Conservation (phyloP, 495 filamentous ascomycete species). For the Articulospora tetracladia region DNA sequence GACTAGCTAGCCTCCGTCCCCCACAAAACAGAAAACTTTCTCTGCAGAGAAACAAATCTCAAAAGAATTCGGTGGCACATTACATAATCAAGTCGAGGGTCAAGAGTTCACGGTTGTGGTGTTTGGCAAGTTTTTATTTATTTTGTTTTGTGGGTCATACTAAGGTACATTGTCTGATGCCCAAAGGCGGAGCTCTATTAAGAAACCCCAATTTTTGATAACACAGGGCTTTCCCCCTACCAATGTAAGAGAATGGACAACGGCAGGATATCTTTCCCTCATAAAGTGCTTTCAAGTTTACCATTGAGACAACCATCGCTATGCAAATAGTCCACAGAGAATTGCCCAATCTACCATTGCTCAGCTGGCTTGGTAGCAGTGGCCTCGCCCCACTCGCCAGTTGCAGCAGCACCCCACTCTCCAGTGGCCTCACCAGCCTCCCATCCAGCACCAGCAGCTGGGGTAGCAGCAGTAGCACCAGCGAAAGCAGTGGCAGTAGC, state of each 20-base stretch:
- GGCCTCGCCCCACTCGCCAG: conserved; percentile 39
- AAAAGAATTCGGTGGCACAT: no score
- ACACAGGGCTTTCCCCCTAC: conserved; percentile 94
- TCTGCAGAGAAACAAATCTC: background rate
- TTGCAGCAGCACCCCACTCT: conserved; percentile 57
- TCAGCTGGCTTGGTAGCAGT: conserved; percentile 18
- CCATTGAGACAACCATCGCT: conserved; percentile 1
- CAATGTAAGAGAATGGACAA: conserved; percentile 43
- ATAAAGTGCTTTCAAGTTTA: conserved; percentile 70
- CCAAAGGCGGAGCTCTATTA: conserved; percentile 16
- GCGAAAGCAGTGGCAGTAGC: conserved; percentile 48
- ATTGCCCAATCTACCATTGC: conserved; percentile 23
- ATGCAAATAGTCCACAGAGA: background rate
- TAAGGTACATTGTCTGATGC: background rate
- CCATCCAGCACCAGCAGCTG: conserved; percentile 51
- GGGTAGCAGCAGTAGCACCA: conserved; percentile 45
- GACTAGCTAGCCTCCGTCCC: background rate
- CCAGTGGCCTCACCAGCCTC: conserved; percentile 75
- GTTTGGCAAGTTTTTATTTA: background rate
- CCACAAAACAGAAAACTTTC: background rate
- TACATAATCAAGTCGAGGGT: background rate
- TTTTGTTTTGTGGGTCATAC: background rate
- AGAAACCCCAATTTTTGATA: conserved; percentile 15
- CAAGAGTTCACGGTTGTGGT: background rate
- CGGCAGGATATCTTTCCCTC: conserved; percentile 91